These are phyloP conservation scores for Saccharomyces hybrid DNA, from an alignment of 1,139 yeast genomes.

Conservation along the genomic window DNA sequence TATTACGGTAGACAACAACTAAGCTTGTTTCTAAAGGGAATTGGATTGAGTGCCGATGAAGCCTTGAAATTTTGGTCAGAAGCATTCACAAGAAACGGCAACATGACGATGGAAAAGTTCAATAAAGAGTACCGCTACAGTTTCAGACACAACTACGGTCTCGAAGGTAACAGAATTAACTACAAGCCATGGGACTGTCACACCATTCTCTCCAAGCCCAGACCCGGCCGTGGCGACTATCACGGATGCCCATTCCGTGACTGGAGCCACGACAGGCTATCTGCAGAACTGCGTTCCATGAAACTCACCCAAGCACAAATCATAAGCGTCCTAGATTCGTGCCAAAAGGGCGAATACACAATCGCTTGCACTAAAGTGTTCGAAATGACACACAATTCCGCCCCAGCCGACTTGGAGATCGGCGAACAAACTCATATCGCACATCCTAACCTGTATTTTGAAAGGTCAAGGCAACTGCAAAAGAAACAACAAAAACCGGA, in stretches of 20 bases:
- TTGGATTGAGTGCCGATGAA: slow-evolving; percentile 81
- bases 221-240: slow-evolving; percentile 62
- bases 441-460: slow-evolving; percentile 86
- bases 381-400: slow-evolving; percentile 47
- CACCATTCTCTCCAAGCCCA: slow-evolving; percentile 63
- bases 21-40: slow-evolving; percentile 76
- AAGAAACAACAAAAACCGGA: slow-evolving; percentile 23
- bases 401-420: slow-evolving; percentile 36
- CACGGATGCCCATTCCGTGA: slow-evolving; percentile 95
- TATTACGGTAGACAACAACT: slow-evolving; percentile 81
- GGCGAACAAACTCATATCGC: slow-evolving; percentile 52
- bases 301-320: slow-evolving; percentile 61
- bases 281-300: slow-evolving; percentile 50
- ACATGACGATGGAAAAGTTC: slow-evolving; percentile 63
- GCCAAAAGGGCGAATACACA: slow-evolving; percentile 61
- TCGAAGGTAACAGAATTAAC: slow-evolving; percentile 82
- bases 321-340: slow-evolving; percentile 57
- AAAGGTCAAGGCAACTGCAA: slow-evolving; percentile 45
- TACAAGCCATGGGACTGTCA: slow-evolving; percentile 84
- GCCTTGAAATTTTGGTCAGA: slow-evolving; percentile 78
- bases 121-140: slow-evolving; percentile 83
- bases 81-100: slow-evolving; percentile 50
- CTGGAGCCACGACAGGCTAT: slow-evolving; percentile 53
- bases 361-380: slow-evolving; percentile 86
- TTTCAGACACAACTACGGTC: slow-evolving; percentile 80